Conservation (phyloP, 192 early-diverging fungal genomes). For the Dissophora globulifera region DNA sequence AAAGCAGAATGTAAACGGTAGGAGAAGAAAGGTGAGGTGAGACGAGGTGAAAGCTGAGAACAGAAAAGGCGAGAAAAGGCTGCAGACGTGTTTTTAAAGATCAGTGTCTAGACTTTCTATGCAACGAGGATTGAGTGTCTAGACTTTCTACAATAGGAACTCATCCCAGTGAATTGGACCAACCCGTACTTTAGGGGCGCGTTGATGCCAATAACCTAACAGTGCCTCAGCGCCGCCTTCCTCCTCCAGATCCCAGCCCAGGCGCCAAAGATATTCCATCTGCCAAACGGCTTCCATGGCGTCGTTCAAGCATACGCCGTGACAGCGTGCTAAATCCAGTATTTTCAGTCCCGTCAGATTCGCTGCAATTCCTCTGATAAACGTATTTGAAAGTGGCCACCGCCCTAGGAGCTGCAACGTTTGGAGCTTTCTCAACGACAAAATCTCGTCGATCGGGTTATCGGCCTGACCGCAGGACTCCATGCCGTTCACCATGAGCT, state of each 20-base stretch:
- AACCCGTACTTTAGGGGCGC: constrained; percentile 13
- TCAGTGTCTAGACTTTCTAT: too few relatives aligned
- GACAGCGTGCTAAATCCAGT: constrained; percentile 35
- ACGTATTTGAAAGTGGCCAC: constrained; percentile 17
- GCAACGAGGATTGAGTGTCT: too few relatives aligned
- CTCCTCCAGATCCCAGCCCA: constrained; percentile 36
- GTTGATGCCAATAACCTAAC: constrained; percentile 1
- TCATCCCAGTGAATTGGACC: constrained; percentile 27
- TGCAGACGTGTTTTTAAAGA: too few relatives aligned
- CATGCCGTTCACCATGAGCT: constrained; percentile 33
- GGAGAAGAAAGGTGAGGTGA: too few relatives aligned
- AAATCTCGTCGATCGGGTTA: constrained; percentile 25
- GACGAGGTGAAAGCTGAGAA: too few relatives aligned
- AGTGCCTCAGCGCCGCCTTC: neutral
- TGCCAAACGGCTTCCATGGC: constrained; percentile 14
- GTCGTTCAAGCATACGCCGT: constrained; percentile 18
- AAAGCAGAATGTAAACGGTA: neutral
- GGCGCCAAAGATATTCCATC: constrained; percentile 37
- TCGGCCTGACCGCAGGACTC: constrained; percentile 23
- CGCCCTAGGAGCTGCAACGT: constrained; percentile 25
- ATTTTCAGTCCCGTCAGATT: constrained; percentile 33
- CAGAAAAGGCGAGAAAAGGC: too few relatives aligned
- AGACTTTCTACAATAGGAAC: neutral
- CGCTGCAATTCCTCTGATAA: constrained; percentile 11
- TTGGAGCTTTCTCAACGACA: constrained; percentile 25